Evolutionary conservation across 164 flowering plant species (phyloP).

Genomic region (Vitis vinifera): ASM3070453v1 NC_081820.1:3088001-3088500

Average conservation of each 20-base stretch:
- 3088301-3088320: neutral
- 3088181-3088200: constrained; percentile 76
- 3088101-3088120: neutral
- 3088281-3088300: neutral
- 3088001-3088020: constrained; percentile 76
- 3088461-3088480: constrained; percentile 52
- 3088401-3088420: constrained; percentile 35
- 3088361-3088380: neutral
- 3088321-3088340: neutral
- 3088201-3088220: constrained; percentile 74
- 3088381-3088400: constrained; percentile 75
- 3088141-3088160: constrained; percentile 44
- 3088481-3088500: constrained; percentile 91
- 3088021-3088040: constrained; percentile 75
- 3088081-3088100: no score
- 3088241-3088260: constrained; percentile 89
- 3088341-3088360: no score
- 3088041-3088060: constrained; percentile 85
- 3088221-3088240: constrained; percentile 89
- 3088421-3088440: no score
- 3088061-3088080: neutral
- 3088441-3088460: no score
- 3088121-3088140: no score
- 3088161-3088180: constrained; percentile 48
- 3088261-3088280: constrained; percentile 41